Conservation (phyloP, 495 filamentous ascomycete species). For the Elasticomyces elasticus region DNA sequence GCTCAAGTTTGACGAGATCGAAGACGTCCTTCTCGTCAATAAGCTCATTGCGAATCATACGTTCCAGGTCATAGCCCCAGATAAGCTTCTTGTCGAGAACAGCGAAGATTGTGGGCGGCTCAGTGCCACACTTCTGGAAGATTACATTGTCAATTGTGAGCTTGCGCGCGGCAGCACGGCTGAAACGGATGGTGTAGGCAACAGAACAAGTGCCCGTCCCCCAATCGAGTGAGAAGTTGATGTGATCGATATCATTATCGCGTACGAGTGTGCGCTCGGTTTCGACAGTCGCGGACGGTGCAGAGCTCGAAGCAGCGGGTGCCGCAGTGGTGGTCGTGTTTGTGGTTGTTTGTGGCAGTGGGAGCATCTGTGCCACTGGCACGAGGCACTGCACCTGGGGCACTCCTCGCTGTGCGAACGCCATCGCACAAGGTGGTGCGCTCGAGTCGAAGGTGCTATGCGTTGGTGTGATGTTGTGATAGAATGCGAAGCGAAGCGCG, state of each 20-base stretch:
- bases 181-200: not conserved
- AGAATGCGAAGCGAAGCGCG: no score
- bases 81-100: not conserved
- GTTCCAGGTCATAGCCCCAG: not conserved
- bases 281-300: no score
- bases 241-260: not conserved
- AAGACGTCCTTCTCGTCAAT: not conserved
- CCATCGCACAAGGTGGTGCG: no score
- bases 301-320: no score
- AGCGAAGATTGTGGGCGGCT: not conserved
- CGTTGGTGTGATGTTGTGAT: no score
- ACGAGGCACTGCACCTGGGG: no score
- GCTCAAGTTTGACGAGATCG: not conserved
- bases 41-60: not conserved
- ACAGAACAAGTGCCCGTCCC: not conserved
- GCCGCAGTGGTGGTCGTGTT: no score
- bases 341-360: no score
- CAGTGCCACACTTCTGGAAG: not conserved
- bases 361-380: no score
- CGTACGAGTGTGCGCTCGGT: no score
- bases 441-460: no score
- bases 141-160: not conserved
- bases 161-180: not conserved
- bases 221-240: not conserved
- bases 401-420: no score